These are phyloP conservation scores for Oxyria digyna DNA, from an alignment of 148 eudicot genomes.

Conservation along the genomic window DNA sequence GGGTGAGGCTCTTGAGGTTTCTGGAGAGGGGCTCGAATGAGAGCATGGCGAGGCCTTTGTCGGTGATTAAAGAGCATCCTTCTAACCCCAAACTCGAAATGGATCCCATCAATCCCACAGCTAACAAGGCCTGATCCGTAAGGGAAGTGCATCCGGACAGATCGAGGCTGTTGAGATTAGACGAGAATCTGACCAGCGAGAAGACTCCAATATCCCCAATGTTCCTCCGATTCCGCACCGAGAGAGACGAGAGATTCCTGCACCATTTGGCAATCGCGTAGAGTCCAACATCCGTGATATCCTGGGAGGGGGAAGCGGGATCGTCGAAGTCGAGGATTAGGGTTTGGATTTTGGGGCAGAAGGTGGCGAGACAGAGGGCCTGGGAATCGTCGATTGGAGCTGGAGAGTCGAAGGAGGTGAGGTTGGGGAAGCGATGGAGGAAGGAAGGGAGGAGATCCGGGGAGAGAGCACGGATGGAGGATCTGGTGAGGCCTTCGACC, in stretches of 20 bases:
- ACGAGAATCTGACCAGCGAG: not conserved
- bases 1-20: slow-evolving; percentile 5
- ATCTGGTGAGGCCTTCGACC: slow-evolving; percentile 13
- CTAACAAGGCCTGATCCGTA: slow-evolving; percentile 10
- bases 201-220: slow-evolving; percentile 14
- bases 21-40: slow-evolving; percentile 8
- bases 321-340: slow-evolving; percentile 12
- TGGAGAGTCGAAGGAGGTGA: slow-evolving; percentile 10
- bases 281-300: slow-evolving; percentile 13
- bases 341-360: slow-evolving; percentile 14
- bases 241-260: not conserved
- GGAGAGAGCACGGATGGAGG: slow-evolving; percentile 11
- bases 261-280: slow-evolving; percentile 10
- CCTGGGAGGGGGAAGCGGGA: not conserved
- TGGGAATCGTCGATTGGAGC: slow-evolving; percentile 5
- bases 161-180: slow-evolving; percentile 8
- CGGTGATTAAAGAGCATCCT: slow-evolving; percentile 13
- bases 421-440: slow-evolving; percentile 14
- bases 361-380: slow-evolving; percentile 5
- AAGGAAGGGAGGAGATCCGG: slow-evolving; percentile 11
- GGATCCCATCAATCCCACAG: slow-evolving; percentile 12
- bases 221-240: slow-evolving; percentile 9
- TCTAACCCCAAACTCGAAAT: slow-evolving; percentile 8
- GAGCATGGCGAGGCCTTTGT: slow-evolving; percentile 14
- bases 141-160: slow-evolving; percentile 7